Conservation (phyloP, 2,329 filamentous ascomycete species). For the Cordyceps militaris region DNA sequence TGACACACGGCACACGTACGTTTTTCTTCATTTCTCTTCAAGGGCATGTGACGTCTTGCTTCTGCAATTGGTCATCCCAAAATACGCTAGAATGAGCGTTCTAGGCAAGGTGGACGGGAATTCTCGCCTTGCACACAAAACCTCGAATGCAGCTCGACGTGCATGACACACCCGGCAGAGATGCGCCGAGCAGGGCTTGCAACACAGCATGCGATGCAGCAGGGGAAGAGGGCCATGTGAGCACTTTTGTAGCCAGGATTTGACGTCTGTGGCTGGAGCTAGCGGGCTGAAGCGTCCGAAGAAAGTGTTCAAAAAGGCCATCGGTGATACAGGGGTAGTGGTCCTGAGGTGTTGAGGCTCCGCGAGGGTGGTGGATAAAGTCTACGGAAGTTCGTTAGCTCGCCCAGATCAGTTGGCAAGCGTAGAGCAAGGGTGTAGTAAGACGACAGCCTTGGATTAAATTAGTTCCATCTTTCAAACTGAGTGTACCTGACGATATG, state of each 20-base stretch:
- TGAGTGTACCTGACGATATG: neutral
- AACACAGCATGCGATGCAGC: neutral
- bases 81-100: neutral
- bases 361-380: neutral
- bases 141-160: neutral
- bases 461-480: neutral
- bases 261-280: neutral
- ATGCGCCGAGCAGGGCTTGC: neutral
- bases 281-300: neutral
- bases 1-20: neutral
- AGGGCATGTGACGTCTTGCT: neutral
- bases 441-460: neutral
- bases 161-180: neutral
- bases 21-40: neutral
- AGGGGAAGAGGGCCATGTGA: neutral
- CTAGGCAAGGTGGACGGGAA: neutral
- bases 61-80: neutral
- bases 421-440: neutral
- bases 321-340: neutral
- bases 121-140: neutral
- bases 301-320: neutral
- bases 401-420: neutral
- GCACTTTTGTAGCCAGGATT: neutral
- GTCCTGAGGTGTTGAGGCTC: neutral
- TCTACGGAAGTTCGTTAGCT: neutral